Evolutionary conservation across 2,329 filamentous ascomycete genomes (phyloP), one percentile per base, ranked within the genome.

Genomic region (Aspergillus quadricinctus): DNA sequence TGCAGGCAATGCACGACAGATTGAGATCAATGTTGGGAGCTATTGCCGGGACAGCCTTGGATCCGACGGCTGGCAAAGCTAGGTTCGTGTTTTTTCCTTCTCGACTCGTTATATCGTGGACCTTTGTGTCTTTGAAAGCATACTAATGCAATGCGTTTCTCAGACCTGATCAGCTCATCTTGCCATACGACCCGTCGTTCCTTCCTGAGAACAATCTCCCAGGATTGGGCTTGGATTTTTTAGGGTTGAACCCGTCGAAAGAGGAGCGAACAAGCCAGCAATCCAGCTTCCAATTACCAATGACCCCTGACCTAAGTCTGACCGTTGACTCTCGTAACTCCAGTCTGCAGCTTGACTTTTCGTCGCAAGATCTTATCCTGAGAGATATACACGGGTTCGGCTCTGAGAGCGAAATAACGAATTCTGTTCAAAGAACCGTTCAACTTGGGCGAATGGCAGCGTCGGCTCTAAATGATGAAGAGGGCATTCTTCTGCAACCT

Each of bases 151-250:
- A 25, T 14, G 10, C 8, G 5, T 19, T n/a, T 31, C 31, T 31
- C 62, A 96, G 90, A 64, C 85, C 83, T 4, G 85, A 89, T 25
- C 87, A 92, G 63, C 85, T 97, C 55, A 78, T 91, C 3, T 79
- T 97, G 1, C 79, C 83, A 53, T 90, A 97, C 66, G 93, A 97
- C 66, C 91, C 92, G 0, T 81, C 84, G 45, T 97, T 97, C 68
- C 74, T 89, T 9, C 86, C 88, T 0, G 84, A 88, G 46, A 79
- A 86, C 35, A 77, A 79, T 35, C 77, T 91, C 27, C 83, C 86
- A 1, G 77, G 81, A 0, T 78, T 88, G 55, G 79, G 86, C 31
- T 69, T 84, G 23, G 79, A 84, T 50, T 67, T 86, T 17, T 73
- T 74, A 10, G 70, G 73, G 3, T 69, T 83, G 40, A 69, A 77